These are phyloP conservation scores for Epichloe sibirici DNA, from an alignment of 2,329 filamentous ascomycete genomes.

Conservation along the genomic window DNA sequence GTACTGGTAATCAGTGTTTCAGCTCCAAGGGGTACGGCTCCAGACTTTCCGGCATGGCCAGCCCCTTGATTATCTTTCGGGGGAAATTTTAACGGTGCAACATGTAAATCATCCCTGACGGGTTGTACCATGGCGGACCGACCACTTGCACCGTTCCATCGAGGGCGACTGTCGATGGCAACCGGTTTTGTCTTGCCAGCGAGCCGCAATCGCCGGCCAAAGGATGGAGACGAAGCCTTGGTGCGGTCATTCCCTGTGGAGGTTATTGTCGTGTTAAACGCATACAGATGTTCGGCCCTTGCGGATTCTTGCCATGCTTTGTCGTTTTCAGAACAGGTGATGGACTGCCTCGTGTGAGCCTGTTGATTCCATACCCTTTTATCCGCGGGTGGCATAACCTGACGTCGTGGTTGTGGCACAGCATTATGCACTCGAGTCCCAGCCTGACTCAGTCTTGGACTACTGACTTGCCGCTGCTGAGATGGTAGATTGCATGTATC, in stretches of 20 bases:
- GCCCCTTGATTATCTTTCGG: slow-evolving; percentile 35
- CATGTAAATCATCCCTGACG: slow-evolving; percentile 46
- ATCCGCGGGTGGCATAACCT: not conserved
- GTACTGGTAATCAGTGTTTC: slow-evolving; percentile 19
- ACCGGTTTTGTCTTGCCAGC: slow-evolving; percentile 24
- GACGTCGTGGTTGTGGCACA: not conserved
- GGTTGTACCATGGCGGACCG: slow-evolving; percentile 51
- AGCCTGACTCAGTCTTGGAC: not conserved
- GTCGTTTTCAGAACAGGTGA: not conserved
- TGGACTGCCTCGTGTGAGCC: not conserved
- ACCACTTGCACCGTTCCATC: slow-evolving; percentile 65
- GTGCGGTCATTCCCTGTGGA: slow-evolving; percentile 11
- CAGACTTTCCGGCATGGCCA: slow-evolving; percentile 10
- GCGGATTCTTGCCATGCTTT: not conserved
- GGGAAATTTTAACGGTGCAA: slow-evolving; percentile 44
- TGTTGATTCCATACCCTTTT: slow-evolving; percentile 1
- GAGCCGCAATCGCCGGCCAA: slow-evolving; percentile 23
- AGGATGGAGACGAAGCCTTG: slow-evolving; percentile 16
- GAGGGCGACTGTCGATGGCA: slow-evolving; percentile 34
- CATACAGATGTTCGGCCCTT: not conserved
- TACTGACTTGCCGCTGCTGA: slow-evolving; percentile 5
- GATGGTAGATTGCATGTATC: slow-evolving; percentile 8
- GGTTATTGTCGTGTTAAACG: slow-evolving; percentile 10
- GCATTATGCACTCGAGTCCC: not conserved
- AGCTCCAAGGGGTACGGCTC: slow-evolving; percentile 14